phyloP scores from a whole-genome alignment of 805 yeast genomes.

The Candida schatavii region DNA sequence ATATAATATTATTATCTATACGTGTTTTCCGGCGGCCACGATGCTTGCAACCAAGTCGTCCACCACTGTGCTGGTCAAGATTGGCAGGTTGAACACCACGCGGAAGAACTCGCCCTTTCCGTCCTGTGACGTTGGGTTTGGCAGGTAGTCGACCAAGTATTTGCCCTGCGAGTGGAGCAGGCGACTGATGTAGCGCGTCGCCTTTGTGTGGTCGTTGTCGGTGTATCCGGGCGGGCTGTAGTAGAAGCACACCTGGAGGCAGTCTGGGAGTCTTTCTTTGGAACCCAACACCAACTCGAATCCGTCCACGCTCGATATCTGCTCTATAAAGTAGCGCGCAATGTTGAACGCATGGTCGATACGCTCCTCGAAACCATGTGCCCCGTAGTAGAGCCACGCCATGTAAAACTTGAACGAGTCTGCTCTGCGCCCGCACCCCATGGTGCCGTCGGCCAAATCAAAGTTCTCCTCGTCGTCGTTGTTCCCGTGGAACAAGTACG shows the following conservation, averaged over 20 bases:
- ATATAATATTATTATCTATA: too few relatives aligned
- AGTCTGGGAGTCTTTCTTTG: slow-evolving; percentile 61
- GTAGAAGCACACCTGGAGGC: slow-evolving; percentile 82
- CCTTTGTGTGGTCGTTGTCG: slow-evolving; percentile 35
- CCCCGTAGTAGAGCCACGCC: slow-evolving; percentile 81
- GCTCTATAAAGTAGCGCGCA: slow-evolving; percentile 57
- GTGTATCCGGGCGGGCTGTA: slow-evolving; percentile 46
- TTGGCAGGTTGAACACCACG: slow-evolving; percentile 78
- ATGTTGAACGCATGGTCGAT: slow-evolving; percentile 72
- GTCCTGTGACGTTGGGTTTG: slow-evolving; percentile 49
- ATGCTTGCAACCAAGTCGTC: slow-evolving; percentile 37
- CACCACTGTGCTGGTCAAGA: slow-evolving; percentile 30
- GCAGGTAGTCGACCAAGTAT: slow-evolving; percentile 77
- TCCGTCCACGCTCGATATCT: slow-evolving; percentile 34
- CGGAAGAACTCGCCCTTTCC: slow-evolving; percentile 76
- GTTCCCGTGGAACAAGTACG: slow-evolving; percentile 71
- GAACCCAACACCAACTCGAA: slow-evolving; percentile 49
- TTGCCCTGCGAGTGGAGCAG: slow-evolving; percentile 60
- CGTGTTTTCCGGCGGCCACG: slow-evolving; percentile 21
- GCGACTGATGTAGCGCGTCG: slow-evolving; percentile 61
- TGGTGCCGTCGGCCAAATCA: slow-evolving; percentile 84
- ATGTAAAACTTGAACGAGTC: slow-evolving; percentile 77
- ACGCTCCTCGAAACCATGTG: slow-evolving; percentile 58
- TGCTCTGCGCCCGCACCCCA: slow-evolving; percentile 89
- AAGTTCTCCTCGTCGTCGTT: slow-evolving; percentile 51